Base-by-base conservation (phyloP, 225 moss, liverwort and hornwort genomes). In the Polytrichum commune region DNA sequence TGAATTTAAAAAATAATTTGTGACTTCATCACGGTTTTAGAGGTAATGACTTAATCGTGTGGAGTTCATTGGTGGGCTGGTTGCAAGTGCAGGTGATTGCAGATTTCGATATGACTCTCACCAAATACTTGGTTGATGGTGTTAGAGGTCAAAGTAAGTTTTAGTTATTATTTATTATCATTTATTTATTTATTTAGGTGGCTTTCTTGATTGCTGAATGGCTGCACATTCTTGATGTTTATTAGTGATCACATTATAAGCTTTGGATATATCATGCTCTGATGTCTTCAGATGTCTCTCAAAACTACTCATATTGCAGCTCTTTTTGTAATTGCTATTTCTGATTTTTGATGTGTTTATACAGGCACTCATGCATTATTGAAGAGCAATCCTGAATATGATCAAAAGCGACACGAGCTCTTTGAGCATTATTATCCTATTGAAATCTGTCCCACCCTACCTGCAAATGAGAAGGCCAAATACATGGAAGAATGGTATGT, bases 51-150 rank as follows among this genome's bases (percentile, higher is more conserved):
- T 38, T 38, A 38, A 3, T 38, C 38, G 10, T 38, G 38, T 60
- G n/a, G 9, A 60, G 6, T 63, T 23, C 27, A 24, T 26, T 63
- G 62, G 62, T 23, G 27, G 62, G 22, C 27, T 63, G 22, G 29
- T 38, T 79, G 54, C 28, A 38, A 63, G 66, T 32, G 54, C 87
- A 92, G 92, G 92, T 93, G 29, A 93, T 93, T 62, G 92, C 92
- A 68, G 90, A 93, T 79, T 93, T 93, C 46, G 92, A 93, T 46
- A 90, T 90, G 90, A 90, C 92, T 72, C 82, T 93, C 30, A 93
- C 92, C 1, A 93, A 86, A 67, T 93, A 93, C 38, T 73, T 84
- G 22, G 90, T 93, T 65, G 83, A 89, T 76, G 92, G 92, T 22
- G 81, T 76, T 54, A 84, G 90, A 63, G 92, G 92, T 63, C 88